Evolutionary conservation across 495 filamentous ascomycete species (phyloP).

Genomic region (Penicillium roqueforti): DNA sequence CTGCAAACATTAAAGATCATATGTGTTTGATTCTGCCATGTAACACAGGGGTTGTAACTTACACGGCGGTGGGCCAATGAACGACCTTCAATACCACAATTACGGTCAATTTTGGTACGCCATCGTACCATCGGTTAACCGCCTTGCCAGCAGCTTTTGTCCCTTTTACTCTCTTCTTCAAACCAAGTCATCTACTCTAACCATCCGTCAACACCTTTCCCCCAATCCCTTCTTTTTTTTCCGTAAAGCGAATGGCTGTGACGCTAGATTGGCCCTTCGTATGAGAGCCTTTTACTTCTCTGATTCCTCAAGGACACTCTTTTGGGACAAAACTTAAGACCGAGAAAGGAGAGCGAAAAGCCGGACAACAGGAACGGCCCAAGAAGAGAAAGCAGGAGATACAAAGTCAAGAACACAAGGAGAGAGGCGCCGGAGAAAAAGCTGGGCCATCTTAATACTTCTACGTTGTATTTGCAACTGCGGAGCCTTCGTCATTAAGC

Average conservation of each 20-base stretch:
- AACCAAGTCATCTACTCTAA: constrained; percentile 19
- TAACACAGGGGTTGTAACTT: constrained; percentile 11
- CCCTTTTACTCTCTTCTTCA: constrained; percentile 16
- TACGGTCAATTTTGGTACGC: background rate
- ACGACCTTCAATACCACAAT: background rate
- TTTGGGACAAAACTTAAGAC: constrained; percentile 30
- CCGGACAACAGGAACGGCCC: constrained; percentile 10
- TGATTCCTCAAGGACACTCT: constrained; percentile 13
- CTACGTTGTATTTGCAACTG: constrained; percentile 16
- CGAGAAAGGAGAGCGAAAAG: constrained; percentile 15
- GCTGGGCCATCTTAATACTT: constrained; percentile 11
- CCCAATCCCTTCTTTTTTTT: constrained; percentile 23
- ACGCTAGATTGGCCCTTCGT: constrained; percentile 40
- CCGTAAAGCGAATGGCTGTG: constrained; percentile 48
- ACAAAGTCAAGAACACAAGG: constrained; percentile 15
- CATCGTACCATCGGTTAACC: constrained; percentile 2
- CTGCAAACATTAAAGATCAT: no score
- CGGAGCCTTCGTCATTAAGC: constrained; percentile 15
- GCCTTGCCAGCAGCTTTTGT: constrained; percentile 11
- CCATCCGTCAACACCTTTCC: constrained; percentile 20
- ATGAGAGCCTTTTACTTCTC: constrained; percentile 34
- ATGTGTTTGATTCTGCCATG: constrained; percentile 9
- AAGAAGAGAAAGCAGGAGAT: constrained; percentile 15
- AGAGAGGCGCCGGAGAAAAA: constrained; percentile 2
- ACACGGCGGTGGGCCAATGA: background rate